These are phyloP conservation scores for Mollisiaceae sp. DNA, from an alignment of 2,329 filamentous ascomycete species.

Conservation along the genomic window DNA sequence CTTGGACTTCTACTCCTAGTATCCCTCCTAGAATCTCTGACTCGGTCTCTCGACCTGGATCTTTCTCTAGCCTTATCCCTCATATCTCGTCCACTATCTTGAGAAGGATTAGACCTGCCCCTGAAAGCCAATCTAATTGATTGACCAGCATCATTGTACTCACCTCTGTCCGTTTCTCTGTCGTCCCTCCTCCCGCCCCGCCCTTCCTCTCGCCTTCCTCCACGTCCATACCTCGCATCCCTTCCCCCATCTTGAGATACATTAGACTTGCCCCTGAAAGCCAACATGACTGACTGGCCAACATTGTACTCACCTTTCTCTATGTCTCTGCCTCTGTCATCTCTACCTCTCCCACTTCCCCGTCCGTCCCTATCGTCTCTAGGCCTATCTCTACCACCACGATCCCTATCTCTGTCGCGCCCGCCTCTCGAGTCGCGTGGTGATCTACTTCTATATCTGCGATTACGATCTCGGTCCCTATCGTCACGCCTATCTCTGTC, in stretches of 20 bases:
- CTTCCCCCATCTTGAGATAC: constrained; percentile 30
- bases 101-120: constrained; percentile 24
- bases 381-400: constrained; percentile 27
- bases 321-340: constrained; percentile 25
- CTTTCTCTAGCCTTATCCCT: constrained; percentile 30
- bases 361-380: constrained; percentile 30
- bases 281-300: constrained; percentile 7
- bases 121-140: constrained; percentile 13
- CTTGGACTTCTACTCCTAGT: constrained; percentile 26
- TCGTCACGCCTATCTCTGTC: constrained; percentile 40
- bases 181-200: constrained; percentile 17
- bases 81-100: constrained; percentile 33
- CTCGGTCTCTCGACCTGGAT: constrained; percentile 29
- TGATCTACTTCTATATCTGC: constrained; percentile 44
- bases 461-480: constrained; percentile 40
- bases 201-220: constrained; percentile 35
- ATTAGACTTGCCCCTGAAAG: constrained; percentile 24
- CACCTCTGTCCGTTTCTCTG: constrained; percentile 30
- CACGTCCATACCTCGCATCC: constrained; percentile 29
- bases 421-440: constrained; percentile 33
- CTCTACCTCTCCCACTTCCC: constrained; percentile 18
- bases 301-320: constrained; percentile 27
- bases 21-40: constrained; percentile 28
- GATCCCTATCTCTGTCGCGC: constrained; percentile 37
- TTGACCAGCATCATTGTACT: constrained; percentile 11